Base-by-base conservation (phyloP, 148 eudicot species). In the Linanthus parryae region DNA sequence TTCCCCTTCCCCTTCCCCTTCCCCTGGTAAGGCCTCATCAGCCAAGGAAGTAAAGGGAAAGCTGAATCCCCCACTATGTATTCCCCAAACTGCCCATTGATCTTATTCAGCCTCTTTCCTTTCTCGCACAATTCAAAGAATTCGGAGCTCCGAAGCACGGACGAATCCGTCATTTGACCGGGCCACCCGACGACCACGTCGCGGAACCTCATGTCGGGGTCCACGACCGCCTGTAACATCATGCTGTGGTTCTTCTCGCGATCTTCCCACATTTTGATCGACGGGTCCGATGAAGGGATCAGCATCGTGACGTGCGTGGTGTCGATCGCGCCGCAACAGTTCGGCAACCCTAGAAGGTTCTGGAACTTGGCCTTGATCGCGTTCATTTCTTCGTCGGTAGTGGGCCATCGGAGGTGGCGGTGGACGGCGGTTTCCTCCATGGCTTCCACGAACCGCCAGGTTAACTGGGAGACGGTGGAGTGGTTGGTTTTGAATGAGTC, bases 381-480 rank as follows among this genome's bases (percentile, higher is more conserved):
- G 0, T 71, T 18, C 65, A 84, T 66, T 65, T 84, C 79, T 8
- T 64, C 54, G 40, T 80, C 81, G 2, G 61, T 80, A 13, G 75
- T 51, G 12, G 98, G 96, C 98, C 98, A 92, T 24, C 69, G 75
- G 37, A 92, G 66, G 65, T 92, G 96, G 61, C 45, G 73, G n/a
- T n/a, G n/a, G 40, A 87, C 81, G 15, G 83, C 94, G 13, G 57
- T 63, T 67, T 71, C 82, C 65, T 92, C 96, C 59, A 92, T 69
- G 40, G 84, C 82, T 61, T 92, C 98, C 41, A 92, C 85, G 30
- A 92, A 92, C 27, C 78, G 82, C 98, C 96, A 92, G 2, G 98
- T 87, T 44, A 77, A 83, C 56, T 84, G 94, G 28, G 98, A 87
- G 68, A 92, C 96, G 2, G 85, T 79, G 1, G 96, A 81, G 50